These are phyloP conservation scores for Talaromyces nanjingensis DNA, from an alignment of 495 filamentous ascomycete species.

Conservation along the genomic window DNA sequence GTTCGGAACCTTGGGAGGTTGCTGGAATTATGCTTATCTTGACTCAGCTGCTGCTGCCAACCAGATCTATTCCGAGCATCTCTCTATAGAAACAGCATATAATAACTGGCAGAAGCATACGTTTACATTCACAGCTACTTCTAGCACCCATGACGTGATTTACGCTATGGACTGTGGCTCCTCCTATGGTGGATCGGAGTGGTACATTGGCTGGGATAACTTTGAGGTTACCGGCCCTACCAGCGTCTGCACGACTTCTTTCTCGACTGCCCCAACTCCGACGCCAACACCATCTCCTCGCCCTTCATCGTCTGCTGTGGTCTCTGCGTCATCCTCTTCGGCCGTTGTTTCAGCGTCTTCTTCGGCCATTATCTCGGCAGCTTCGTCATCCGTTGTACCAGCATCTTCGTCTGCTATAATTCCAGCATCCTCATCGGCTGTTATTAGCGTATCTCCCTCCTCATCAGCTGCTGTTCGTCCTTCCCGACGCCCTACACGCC, in stretches of 20 bases:
- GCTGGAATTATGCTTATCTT: slow-evolving; percentile 1
- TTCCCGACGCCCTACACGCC: not conserved
- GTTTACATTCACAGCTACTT: slow-evolving; percentile 1
- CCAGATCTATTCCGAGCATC: not conserved
- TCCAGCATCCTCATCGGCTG: not conserved
- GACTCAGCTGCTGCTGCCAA: not conserved
- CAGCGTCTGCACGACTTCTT: slow-evolving; percentile 1
- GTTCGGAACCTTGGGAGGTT: not conserved
- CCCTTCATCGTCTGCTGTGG: not conserved
- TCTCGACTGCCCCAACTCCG: not conserved
- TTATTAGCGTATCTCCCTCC: not conserved
- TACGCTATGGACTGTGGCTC: not conserved
- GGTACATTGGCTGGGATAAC: slow-evolving; percentile 7
- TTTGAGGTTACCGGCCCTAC: not conserved
- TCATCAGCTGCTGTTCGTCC: not conserved
- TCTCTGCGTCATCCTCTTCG: not conserved
- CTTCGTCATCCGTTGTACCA: not conserved
- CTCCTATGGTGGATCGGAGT: not conserved
- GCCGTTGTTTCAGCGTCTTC: slow-evolving; percentile 2
- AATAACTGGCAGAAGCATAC: not conserved
- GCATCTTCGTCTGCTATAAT: not conserved
- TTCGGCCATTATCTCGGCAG: not conserved
- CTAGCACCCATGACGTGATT: slow-evolving; percentile 1
- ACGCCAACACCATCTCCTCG: not conserved
- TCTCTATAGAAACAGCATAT: not conserved